Conservation (phyloP, 108 stramenopile species). For the Nannochloropsis granulata region DNA sequence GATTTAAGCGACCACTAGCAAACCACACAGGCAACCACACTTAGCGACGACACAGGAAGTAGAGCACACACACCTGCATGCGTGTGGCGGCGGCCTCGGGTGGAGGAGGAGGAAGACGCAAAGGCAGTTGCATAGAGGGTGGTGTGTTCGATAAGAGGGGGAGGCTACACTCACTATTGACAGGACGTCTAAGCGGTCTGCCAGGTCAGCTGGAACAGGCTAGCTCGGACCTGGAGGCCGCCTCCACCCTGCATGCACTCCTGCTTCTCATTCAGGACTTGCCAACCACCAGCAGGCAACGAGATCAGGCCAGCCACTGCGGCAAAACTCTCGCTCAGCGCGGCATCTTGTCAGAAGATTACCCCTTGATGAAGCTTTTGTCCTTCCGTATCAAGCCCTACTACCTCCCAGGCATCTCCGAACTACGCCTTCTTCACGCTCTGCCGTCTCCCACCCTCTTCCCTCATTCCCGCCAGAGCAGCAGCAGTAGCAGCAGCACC, state of each 20-base stretch:
- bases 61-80: too few species aligned
- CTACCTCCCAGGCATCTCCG: background rate
- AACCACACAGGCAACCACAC: too few species aligned
- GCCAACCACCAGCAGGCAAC: background rate
- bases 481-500: too few species aligned
- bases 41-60: too few species aligned
- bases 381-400: background rate
- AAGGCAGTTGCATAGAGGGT: too few species aligned
- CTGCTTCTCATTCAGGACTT: background rate
- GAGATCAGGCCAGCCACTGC: background rate
- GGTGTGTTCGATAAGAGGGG: too few species aligned
- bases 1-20: too few species aligned
- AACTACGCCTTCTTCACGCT: background rate
- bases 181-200: background rate
- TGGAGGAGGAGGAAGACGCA: too few species aligned
- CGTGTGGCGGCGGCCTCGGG: too few species aligned
- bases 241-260: background rate
- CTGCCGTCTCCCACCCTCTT: too few species aligned
- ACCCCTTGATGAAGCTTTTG: background rate
- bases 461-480: too few species aligned
- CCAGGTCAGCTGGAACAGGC: background rate
- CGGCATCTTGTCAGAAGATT: background rate
- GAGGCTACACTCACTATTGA: too few species aligned
- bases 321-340: background rate
- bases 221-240: background rate